phyloP scores from a whole-genome alignment of 1,139 yeast species.

The Yamadazyma sp. region DNA sequence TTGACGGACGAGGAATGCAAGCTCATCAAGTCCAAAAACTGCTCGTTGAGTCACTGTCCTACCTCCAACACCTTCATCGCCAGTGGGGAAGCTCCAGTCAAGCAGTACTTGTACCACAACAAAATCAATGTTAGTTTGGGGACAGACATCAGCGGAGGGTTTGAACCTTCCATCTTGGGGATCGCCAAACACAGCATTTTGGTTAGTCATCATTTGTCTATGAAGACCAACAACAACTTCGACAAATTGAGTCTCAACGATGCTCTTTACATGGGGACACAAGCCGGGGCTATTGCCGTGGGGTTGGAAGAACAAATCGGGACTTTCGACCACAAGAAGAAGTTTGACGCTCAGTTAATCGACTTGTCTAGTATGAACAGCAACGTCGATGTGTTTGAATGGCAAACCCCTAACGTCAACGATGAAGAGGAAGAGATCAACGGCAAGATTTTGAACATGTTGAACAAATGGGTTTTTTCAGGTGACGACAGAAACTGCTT shows the following conservation, averaged over 20 bases:
- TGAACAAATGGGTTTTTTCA: conserved; percentile 90
- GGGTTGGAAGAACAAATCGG: conserved; percentile 63
- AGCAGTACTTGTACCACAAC: conserved; percentile 60
- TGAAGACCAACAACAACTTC: conserved; percentile 37
- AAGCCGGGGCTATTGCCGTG: conserved; percentile 86
- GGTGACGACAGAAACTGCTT: conserved; percentile 91
- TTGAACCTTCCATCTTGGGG: conserved; percentile 72
- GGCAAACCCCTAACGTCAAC: conserved; percentile 47
- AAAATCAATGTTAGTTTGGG: conserved; percentile 83
- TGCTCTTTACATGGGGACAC: conserved; percentile 77
- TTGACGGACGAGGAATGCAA: conserved; percentile 63
- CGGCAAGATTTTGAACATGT: conserved; percentile 44
- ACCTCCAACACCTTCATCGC: conserved; percentile 85
- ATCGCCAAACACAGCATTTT: conserved; percentile 77
- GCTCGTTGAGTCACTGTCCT: conserved; percentile 93
- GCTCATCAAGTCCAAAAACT: conserved; percentile 49
- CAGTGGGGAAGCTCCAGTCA: conserved; percentile 86
- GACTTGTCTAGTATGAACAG: conserved; percentile 55
- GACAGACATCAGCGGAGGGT: conserved; percentile 93
- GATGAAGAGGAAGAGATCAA: conserved; percentile 21
- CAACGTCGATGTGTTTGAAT: conserved; percentile 70
- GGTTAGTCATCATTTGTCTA: conserved; percentile 82
- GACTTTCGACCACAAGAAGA: conserved; percentile 70
- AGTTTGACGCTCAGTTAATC: conserved; percentile 81
- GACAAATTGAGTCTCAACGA: conserved; percentile 64